Conservation (phyloP, 2,329 filamentous ascomycete genomes). For the Trichoderma brevicompactum region DNA sequence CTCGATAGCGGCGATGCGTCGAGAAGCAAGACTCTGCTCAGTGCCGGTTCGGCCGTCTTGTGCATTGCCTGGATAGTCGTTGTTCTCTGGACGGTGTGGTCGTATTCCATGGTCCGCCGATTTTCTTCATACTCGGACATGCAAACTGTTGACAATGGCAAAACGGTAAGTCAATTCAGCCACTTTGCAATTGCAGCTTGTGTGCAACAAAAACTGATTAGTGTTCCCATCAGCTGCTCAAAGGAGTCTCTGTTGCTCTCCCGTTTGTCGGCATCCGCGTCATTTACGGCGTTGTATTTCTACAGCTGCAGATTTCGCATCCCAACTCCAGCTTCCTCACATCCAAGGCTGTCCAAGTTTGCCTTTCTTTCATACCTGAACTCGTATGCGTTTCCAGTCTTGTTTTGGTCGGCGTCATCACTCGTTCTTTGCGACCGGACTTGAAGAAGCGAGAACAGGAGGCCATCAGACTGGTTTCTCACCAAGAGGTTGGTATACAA, state of each 20-base stretch:
- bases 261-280: slow-evolving; percentile 8
- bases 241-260: not conserved
- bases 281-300: not conserved
- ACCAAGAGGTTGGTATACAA: not conserved
- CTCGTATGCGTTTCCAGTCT: not conserved
- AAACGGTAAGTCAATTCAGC: not conserved
- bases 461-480: slow-evolving; percentile 6
- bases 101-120: not conserved
- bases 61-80: not conserved
- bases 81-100: slow-evolving; percentile 6
- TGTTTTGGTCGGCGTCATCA: not conserved
- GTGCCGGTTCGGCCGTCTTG: not conserved
- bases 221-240: not conserved
- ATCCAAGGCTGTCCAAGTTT: slow-evolving; percentile 4
- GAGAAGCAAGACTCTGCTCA: not conserved
- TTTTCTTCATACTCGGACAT: slow-evolving; percentile 5
- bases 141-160: slow-evolving; percentile 6
- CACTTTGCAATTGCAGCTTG: not conserved
- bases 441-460: slow-evolving; percentile 18
- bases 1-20: not conserved
- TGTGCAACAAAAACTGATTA: not conserved
- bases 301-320: not conserved
- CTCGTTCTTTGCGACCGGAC: not conserved
- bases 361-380: slow-evolving; percentile 1
- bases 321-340: not conserved